These are phyloP conservation scores for Didymella lethalis DNA, from an alignment of 2,329 filamentous ascomycete species.

Conservation along the genomic window DNA sequence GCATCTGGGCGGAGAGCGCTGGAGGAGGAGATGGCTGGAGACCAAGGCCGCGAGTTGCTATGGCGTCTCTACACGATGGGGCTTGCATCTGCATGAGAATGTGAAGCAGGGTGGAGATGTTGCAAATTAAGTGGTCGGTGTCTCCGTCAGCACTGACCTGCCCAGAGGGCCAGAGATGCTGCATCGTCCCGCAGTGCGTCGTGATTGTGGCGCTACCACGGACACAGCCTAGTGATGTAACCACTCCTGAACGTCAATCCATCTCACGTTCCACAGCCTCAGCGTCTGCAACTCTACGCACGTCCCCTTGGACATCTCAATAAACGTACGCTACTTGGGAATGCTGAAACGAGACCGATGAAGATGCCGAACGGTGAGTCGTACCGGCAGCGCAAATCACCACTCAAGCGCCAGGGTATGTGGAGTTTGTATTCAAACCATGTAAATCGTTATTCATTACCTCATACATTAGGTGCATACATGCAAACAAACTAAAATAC, in stretches of 20 bases:
- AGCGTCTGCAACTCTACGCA: slow-evolving; percentile 20
- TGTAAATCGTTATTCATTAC: slow-evolving; percentile 28
- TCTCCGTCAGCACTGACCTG: slow-evolving; percentile 12
- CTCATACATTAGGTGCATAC: slow-evolving; percentile 35
- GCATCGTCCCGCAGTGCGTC: slow-evolving; percentile 17
- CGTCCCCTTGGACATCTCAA: slow-evolving; percentile 19
- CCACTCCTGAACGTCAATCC: slow-evolving; percentile 20
- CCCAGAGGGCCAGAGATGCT: slow-evolving; percentile 18
- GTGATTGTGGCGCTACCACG: slow-evolving; percentile 11
- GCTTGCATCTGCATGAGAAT: slow-evolving; percentile 12
- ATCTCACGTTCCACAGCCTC: slow-evolving; percentile 18
- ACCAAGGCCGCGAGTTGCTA: not conserved
- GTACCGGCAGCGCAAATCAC: slow-evolving; percentile 1
- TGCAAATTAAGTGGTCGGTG: slow-evolving; percentile 6
- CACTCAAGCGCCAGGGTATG: not conserved
- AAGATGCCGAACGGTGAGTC: slow-evolving; percentile 14
- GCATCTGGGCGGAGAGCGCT: not conserved
- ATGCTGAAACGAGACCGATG: slow-evolving; percentile 15
- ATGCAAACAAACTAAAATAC: slow-evolving; percentile 35
- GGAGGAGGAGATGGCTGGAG: slow-evolving; percentile 9
- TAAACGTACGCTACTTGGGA: slow-evolving; percentile 14
- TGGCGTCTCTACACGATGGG: not conserved
- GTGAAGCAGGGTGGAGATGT: slow-evolving; percentile 6
- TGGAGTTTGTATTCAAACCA: not conserved
- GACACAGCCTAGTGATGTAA: slow-evolving; percentile 16